Evolutionary conservation across 257 asterid genomes (phyloP).

Genomic region (Asclepias syriaca): DNA sequence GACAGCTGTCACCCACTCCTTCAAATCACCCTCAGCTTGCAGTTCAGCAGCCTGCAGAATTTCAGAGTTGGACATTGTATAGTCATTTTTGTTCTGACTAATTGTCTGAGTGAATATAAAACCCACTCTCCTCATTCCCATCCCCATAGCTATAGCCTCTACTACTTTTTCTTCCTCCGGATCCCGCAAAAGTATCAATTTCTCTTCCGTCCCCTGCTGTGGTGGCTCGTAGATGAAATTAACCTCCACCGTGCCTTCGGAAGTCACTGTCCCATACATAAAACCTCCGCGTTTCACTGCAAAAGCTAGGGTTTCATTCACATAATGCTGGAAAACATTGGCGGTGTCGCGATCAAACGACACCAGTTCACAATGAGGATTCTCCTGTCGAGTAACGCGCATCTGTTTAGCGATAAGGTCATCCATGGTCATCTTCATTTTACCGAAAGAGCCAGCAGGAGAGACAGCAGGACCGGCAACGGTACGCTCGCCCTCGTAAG

Average conservation of each 20-base stretch:
- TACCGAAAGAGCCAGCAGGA: conserved; percentile 88
- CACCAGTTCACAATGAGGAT: conserved; percentile 80
- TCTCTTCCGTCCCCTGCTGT: conserved; percentile 76
- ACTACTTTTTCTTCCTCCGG: conserved; percentile 67
- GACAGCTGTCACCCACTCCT: conserved; percentile 94
- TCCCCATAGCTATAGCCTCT: conserved; percentile 76
- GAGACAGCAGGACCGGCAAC: conserved; percentile 64
- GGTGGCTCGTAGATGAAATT: conserved; percentile 91
- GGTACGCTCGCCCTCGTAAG: conserved; percentile 80
- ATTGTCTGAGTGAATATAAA: conserved; percentile 82
- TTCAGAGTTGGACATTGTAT: conserved; percentile 71
- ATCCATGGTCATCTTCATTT: conserved; percentile 88
- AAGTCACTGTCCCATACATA: conserved; percentile 84
- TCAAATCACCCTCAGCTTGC: conserved; percentile 72
- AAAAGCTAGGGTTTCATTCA: conserved; percentile 72
- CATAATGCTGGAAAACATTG: conserved; percentile 83
- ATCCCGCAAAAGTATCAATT: conserved; percentile 58
- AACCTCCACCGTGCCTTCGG: conserved; percentile 79
- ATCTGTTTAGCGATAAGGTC: conserved; percentile 93
- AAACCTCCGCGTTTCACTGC: conserved; percentile 93
- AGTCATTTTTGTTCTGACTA: conserved; percentile 83
- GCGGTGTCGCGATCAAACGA: conserved; percentile 96
- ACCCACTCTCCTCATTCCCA: conserved; percentile 85
- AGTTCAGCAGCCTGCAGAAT: conserved; percentile 81
- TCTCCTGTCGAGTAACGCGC: conserved; percentile 85